phyloP scores from a whole-genome alignment of 352 stramenopile species.

The Globisporangium okanoganense region DNA sequence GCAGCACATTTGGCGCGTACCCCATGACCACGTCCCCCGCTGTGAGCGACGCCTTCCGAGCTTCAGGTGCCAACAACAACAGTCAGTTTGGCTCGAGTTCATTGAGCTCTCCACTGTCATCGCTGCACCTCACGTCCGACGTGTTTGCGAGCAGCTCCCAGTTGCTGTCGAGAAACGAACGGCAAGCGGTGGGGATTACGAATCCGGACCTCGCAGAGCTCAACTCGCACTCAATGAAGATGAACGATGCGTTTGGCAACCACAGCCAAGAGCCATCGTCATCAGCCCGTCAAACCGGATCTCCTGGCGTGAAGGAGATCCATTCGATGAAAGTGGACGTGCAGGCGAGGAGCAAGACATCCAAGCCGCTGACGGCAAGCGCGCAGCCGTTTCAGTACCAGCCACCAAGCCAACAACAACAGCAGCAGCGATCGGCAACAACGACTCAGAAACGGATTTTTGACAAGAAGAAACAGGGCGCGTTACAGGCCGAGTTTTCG shows the following conservation, averaged over 20 bases:
- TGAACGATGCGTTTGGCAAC: constrained; percentile 18
- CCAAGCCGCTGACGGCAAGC: constrained; percentile 3
- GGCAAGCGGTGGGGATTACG: constrained; percentile 16
- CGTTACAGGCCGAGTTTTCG: neutral
- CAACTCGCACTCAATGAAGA: constrained; percentile 62
- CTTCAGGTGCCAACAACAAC: neutral
- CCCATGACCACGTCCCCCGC: neutral
- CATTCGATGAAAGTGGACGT: constrained; percentile 26
- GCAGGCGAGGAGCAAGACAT: constrained; percentile 22
- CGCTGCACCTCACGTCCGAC: constrained; percentile 21
- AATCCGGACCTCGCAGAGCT: constrained; percentile 59
- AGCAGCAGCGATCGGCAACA: constrained; percentile 1
- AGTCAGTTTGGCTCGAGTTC: constrained; percentile 23
- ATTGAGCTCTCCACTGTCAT: constrained; percentile 23
- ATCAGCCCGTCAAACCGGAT: neutral
- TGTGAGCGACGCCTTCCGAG: constrained; percentile 16
- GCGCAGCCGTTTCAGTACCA: neutral
- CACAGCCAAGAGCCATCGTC: neutral
- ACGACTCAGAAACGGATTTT: constrained; percentile 18
- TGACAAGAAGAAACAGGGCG: constrained; percentile 12
- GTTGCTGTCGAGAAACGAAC: constrained; percentile 10
- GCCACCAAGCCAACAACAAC: constrained; percentile 22
- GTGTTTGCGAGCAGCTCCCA: constrained; percentile 16
- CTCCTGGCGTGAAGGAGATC: constrained; percentile 3
- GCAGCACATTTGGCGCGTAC: constrained; percentile 6